Conservation (phyloP, 2,329 filamentous ascomycete genomes). For the Teratosphaeriaceae sp. region DNA sequence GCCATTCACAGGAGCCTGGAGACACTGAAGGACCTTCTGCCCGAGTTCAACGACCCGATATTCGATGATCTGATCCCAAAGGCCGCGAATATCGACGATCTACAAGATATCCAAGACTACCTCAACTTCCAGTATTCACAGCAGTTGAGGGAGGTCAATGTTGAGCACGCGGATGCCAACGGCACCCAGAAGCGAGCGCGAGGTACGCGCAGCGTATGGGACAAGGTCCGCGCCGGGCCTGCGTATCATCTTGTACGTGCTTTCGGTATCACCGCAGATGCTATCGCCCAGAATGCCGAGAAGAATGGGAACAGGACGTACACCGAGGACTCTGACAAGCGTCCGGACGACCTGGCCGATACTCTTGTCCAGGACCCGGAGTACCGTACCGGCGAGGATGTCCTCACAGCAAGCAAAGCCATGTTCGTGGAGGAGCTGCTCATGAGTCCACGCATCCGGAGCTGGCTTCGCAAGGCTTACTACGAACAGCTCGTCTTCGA, state of each 20-base stretch:
- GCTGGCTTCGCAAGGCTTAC: constrained; percentile 74
- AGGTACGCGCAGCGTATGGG: constrained; percentile 72
- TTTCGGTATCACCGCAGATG: constrained; percentile 84
- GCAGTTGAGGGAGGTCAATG: constrained; percentile 72
- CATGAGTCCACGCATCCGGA: constrained; percentile 81
- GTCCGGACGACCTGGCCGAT: constrained; percentile 83
- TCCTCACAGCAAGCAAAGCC: constrained; percentile 71
- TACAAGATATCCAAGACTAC: constrained; percentile 95
- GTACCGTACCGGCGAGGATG: constrained; percentile 67
- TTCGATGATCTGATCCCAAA: constrained; percentile 76
- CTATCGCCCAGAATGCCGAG: constrained; percentile 79
- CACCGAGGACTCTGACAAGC: constrained; percentile 73
- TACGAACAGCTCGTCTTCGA: constrained; percentile 80
- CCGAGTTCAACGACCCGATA: constrained; percentile 61
- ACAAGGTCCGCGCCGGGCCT: constrained; percentile 73
- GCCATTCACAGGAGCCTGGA: constrained; percentile 73
- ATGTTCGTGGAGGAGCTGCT: constrained; percentile 90
- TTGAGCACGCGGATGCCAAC: constrained; percentile 55
- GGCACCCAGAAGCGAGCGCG: constrained; percentile 72
- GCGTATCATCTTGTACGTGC: constrained; percentile 78
- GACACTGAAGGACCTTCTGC: constrained; percentile 54
- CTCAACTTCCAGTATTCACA: constrained; percentile 87
- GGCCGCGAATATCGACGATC: constrained; percentile 83
- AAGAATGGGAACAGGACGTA: constrained; percentile 71
- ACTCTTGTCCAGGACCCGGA: constrained; percentile 62